Percentiles rank a stretch among this genome's conserved stretches.
These are phyloP conservation scores for Salinomyces thailandicus DNA, from an alignment of 2,329 filamentous ascomycete species.

Conservation along the genomic window DNA sequence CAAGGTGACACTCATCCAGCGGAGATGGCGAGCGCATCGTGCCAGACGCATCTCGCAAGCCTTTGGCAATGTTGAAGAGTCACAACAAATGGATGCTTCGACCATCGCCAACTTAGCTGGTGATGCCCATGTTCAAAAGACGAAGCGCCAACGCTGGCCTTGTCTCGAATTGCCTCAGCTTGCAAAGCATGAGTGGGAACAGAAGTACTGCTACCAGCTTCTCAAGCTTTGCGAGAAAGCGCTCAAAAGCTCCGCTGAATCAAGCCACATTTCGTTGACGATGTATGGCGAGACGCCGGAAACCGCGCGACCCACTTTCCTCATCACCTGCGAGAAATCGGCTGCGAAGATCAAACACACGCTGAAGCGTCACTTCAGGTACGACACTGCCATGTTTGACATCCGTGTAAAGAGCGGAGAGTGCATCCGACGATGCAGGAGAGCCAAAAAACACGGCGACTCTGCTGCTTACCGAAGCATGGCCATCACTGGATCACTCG, in stretches of 20 bases:
- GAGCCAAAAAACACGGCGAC: slow-evolving; percentile 8
- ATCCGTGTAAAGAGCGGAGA: slow-evolving; percentile 60
- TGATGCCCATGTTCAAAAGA: slow-evolving; percentile 5
- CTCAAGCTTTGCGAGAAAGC: slow-evolving; percentile 61
- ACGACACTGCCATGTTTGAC: slow-evolving; percentile 53
- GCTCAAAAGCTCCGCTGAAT: slow-evolving; percentile 63
- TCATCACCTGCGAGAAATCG: slow-evolving; percentile 62
- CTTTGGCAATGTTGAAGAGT: neutral
- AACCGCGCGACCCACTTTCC: slow-evolving; percentile 58
- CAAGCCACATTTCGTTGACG: slow-evolving; percentile 66
- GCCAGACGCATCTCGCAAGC: slow-evolving; percentile 1
- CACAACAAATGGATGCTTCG: neutral
- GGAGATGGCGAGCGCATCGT: slow-evolving; percentile 22
- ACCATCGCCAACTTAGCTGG: neutral
- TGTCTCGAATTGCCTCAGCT: slow-evolving; percentile 47
- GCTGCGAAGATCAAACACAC: slow-evolving; percentile 62
- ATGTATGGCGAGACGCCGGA: slow-evolving; percentile 60
- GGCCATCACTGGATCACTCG: slow-evolving; percentile 14
- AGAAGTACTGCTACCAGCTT: slow-evolving; percentile 59
- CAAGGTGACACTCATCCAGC: slow-evolving; percentile 24
- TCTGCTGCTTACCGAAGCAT: slow-evolving; percentile 16
- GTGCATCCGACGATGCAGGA: slow-evolving; percentile 15
- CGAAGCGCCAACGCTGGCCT: slow-evolving; percentile 20
- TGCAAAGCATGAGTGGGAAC: slow-evolving; percentile 61
- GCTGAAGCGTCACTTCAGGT: slow-evolving; percentile 58